Conservation (phyloP, 108 stramenopile species). For the Asterionellopsis glacialis region DNA sequence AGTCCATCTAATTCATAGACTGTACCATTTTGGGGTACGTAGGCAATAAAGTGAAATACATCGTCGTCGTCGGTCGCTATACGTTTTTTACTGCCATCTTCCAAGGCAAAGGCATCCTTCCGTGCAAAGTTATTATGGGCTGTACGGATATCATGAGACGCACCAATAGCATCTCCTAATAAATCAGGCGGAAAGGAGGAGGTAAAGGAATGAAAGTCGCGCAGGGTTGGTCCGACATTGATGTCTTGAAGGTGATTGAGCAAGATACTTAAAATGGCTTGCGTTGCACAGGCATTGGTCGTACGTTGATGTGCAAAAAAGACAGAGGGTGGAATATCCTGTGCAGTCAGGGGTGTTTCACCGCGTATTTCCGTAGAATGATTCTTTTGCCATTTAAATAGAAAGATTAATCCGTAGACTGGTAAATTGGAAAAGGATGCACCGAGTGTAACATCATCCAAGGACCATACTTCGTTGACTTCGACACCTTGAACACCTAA, state of each 20-base stretch:
- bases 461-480: slow-evolving; percentile 71
- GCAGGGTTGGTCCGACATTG: slow-evolving; percentile 68
- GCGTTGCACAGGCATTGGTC: slow-evolving; percentile 93
- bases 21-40: slow-evolving; percentile 65
- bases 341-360: slow-evolving; percentile 19
- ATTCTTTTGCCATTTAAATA: slow-evolving; percentile 86
- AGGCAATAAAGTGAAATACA: slow-evolving; percentile 95
- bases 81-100: slow-evolving; percentile 37
- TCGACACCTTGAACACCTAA: slow-evolving; percentile 79
- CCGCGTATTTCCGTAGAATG: not conserved
- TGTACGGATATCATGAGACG: slow-evolving; percentile 70
- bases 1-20: slow-evolving; percentile 97
- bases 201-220: slow-evolving; percentile 80
- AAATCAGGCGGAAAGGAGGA: slow-evolving; percentile 74
- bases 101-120: slow-evolving; percentile 80
- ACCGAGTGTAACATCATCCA: slow-evolving; percentile 65
- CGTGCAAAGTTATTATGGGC: slow-evolving; percentile 92
- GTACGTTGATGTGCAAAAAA: slow-evolving; percentile 90
- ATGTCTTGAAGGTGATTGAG: slow-evolving; percentile 53
- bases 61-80: slow-evolving; percentile 67
- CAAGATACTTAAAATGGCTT: slow-evolving; percentile 81
- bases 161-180: slow-evolving; percentile 84
- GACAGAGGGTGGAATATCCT: slow-evolving; percentile 52
- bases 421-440: slow-evolving; percentile 24
- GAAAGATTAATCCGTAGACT: slow-evolving; percentile 89